Base-by-base conservation (phyloP, 2,329 filamentous ascomycete genomes). In the Paecilomyces variotii region DNA sequence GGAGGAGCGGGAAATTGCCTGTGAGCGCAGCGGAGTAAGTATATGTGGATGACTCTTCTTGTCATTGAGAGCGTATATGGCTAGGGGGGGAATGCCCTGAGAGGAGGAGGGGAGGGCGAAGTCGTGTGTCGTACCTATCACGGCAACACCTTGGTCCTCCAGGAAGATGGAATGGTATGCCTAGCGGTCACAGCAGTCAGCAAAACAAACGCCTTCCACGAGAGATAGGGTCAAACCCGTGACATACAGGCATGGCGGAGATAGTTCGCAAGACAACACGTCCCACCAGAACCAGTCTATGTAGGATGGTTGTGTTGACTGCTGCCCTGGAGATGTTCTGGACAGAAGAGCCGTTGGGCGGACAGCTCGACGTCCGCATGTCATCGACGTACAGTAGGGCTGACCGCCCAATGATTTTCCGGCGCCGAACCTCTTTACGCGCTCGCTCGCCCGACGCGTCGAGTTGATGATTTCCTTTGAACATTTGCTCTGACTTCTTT, bases 141-240 rank as follows among this genome's bases (percentile, higher is more conserved):
- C 71, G 69, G 84, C 83, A 65, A 87, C 83, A 71, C 85, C 84
- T 64, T 87, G 81, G 84, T 91, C 84, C 85, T 93, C 79, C 75
- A 87, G 85, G 86, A 97, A 97, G 83, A 96, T 89, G 75, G 90
- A 96, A 83, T 97, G 95, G 84, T 97, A 97, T 78, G 93, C 93
- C 91, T 96, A 67, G 57, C 54, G 39, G 6, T n/a, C 39, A 45
- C 39, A 19, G 2, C 39, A 7, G 39, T 45, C 39, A 45, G 39
- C 39, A 19, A 45, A 45, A 45, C 19, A 45, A 14, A 24, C 1
- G 45, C 28, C 30, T 11, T 39, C 25, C 27, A 34, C 14, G 9
- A 39, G 12, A 57, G 55, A 56, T 53, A 53, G 30, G 27, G 25
- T 4, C 12, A 10, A 2, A 45, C 28, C 53, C 5, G 51, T 6